A percentile compares a stretch with the other conserved stretches of the same genome.
Conservation (phyloP, 2,329 filamentous ascomycete species). For the Sarocladium strictum region DNA sequence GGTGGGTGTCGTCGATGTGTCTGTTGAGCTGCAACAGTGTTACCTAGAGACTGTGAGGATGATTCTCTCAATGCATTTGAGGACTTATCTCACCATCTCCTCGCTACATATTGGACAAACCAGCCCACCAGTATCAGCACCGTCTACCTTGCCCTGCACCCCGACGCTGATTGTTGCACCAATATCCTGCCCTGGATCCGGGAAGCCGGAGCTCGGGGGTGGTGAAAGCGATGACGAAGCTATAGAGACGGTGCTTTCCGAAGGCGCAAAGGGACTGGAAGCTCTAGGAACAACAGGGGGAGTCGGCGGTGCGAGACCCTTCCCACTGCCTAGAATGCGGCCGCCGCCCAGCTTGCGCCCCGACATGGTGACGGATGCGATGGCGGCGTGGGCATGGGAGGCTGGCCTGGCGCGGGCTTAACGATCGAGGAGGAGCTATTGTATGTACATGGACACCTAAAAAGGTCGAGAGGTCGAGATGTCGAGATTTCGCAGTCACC, state of each 20-base stretch:
- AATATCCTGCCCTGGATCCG: constrained; percentile 70
- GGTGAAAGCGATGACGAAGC: constrained; percentile 67
- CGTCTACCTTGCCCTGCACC: constrained; percentile 45
- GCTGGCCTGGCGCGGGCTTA: no score
- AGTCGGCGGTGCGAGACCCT: constrained; percentile 64
- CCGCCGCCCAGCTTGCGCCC: constrained; percentile 85
- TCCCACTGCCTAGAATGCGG: constrained; percentile 82
- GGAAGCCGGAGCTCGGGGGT: constrained; percentile 54
- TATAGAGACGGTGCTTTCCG: constrained; percentile 70
- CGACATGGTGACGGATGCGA: constrained; percentile 53
- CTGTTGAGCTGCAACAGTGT: constrained; percentile 88
- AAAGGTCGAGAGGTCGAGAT: no score
- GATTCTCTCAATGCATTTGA: neutral
- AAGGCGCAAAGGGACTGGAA: constrained; percentile 46
- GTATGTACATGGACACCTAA: no score
- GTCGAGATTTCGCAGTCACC: no score
- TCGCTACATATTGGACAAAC: constrained; percentile 97
- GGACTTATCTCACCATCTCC: constrained; percentile 68
- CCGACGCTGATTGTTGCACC: constrained; percentile 71
- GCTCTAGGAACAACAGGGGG: constrained; percentile 36
- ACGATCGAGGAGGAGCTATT: no score
- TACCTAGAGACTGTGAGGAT: constrained; percentile 48
- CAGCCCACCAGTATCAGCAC: constrained; percentile 52
- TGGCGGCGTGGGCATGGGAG: constrained; percentile 5
- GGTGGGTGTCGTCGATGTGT: constrained; percentile 80